These are phyloP conservation scores for Rhynchospora tenuis DNA, from an alignment of 176 grass and related monocot genomes.

Conservation along the genomic window DNA sequence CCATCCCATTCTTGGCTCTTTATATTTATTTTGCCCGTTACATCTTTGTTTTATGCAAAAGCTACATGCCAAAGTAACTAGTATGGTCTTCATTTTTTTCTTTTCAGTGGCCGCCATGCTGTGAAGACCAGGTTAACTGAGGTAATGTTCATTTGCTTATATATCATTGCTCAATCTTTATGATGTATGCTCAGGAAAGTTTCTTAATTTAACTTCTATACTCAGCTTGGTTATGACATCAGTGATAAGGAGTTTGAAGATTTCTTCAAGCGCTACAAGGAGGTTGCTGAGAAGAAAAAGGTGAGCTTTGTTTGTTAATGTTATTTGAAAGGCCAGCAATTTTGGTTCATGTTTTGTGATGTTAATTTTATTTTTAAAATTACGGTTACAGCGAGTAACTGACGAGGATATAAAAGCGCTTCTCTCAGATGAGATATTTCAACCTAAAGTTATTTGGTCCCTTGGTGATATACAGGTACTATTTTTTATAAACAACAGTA, in stretches of 20 bases:
- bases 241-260: slow-evolving; percentile 83
- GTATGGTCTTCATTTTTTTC: slow-evolving; percentile 16
- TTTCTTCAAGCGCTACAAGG: slow-evolving; percentile 97
- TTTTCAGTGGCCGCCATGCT: slow-evolving; percentile 89
- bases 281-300: slow-evolving; percentile 99
- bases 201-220: slow-evolving; percentile 5
- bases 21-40: not conserved
- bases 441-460: slow-evolving; percentile 88
- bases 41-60: not conserved
- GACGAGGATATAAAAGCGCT: slow-evolving; percentile 94
- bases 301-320: slow-evolving; percentile 25
- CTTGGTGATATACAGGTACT: slow-evolving; percentile 86
- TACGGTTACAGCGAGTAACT: slow-evolving; percentile 53
- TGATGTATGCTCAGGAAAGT: not conserved
- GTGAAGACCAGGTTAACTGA: slow-evolving; percentile 78
- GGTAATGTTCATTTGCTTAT: slow-evolving; percentile 43
- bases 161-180: not conserved
- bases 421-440: slow-evolving; percentile 92
- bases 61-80: not conserved
- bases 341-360: not conserved
- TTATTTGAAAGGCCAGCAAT: not conserved
- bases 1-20: not conserved
- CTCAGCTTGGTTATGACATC: slow-evolving; percentile 88
- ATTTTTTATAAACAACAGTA: not conserved
- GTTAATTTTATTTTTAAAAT: slow-evolving; percentile 11